Evolutionary conservation across 2,329 filamentous ascomycete genomes (phyloP).

Genomic region (Phialophora macrospora): DNA sequence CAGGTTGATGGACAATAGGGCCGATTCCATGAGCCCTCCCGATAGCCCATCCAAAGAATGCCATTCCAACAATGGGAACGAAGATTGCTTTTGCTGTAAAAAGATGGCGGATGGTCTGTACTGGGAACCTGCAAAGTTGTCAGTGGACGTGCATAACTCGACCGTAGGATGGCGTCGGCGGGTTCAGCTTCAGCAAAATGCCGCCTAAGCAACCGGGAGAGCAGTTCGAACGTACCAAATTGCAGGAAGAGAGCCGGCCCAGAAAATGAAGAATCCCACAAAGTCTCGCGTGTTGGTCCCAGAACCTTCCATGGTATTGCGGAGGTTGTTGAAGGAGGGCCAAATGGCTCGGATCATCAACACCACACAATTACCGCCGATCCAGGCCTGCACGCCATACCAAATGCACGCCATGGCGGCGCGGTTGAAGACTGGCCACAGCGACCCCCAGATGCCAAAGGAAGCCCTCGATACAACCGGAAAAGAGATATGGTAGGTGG

Average conservation of each 20-base stretch:
- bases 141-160: not conserved
- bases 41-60: constrained; percentile 86
- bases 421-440: constrained; percentile 89
- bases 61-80: constrained; percentile 79
- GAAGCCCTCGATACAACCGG: constrained; percentile 48
- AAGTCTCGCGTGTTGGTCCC: constrained; percentile 68
- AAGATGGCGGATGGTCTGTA: constrained; percentile 65
- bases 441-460: constrained; percentile 55
- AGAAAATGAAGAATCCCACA: constrained; percentile 47
- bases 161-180: not conserved
- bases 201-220: not conserved
- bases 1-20: constrained; percentile 74
- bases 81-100: constrained; percentile 90
- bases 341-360: constrained; percentile 42
- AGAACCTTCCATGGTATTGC: constrained; percentile 69
- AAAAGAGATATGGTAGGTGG: constrained; percentile 53
- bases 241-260: constrained; percentile 35
- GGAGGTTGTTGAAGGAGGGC: constrained; percentile 54
- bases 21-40: constrained; percentile 81
- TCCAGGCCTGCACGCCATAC: constrained; percentile 47
- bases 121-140: constrained; percentile 37
- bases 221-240: constrained; percentile 30
- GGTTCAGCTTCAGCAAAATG: not conserved
- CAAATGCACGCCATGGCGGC: constrained; percentile 62
- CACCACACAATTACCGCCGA: constrained; percentile 46